Evolutionary conservation across 2,329 filamentous ascomycete species (phyloP).

Genomic region (Cercospora sp.): DNA sequence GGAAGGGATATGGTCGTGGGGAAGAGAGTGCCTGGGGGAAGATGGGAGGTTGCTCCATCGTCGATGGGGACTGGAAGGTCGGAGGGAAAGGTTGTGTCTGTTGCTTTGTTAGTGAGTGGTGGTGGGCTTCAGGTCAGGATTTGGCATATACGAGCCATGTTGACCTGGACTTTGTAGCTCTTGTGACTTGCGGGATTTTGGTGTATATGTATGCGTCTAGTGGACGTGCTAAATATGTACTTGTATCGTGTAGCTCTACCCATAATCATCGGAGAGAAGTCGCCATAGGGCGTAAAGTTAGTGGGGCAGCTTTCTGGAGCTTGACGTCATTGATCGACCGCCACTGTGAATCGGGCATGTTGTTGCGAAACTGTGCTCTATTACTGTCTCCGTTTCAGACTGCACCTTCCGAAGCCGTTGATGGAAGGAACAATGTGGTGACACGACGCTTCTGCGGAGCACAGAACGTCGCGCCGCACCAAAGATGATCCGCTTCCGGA

Average conservation of each 20-base stretch:
- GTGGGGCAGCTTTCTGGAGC: neutral
- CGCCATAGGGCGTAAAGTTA: neutral
- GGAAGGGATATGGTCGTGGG: conserved; percentile 40
- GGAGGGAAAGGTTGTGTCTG: conserved; percentile 34
- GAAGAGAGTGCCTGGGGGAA: conserved; percentile 29
- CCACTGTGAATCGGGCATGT: neutral
- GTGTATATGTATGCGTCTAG: neutral
- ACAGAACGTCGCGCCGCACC: too few species aligned
- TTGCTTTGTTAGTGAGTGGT: neutral
- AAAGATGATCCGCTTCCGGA: too few species aligned
- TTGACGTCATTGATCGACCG: neutral
- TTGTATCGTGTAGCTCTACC: neutral
- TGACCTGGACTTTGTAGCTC: neutral
- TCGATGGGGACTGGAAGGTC: conserved; percentile 43
- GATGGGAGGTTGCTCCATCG: conserved; percentile 45
- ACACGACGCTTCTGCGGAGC: too few species aligned
- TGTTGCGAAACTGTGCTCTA: neutral
- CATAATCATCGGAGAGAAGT: neutral
- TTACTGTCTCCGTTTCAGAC: too few species aligned
- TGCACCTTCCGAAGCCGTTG: too few species aligned
- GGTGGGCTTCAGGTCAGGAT: neutral
- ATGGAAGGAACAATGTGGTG: too few species aligned
- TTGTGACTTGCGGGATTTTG: neutral
- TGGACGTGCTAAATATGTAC: neutral
- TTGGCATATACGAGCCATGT: neutral